These are phyloP conservation scores for Scedosporium aurantiacum DNA, from an alignment of 2,329 filamentous ascomycete genomes.

Conservation along the genomic window DNA sequence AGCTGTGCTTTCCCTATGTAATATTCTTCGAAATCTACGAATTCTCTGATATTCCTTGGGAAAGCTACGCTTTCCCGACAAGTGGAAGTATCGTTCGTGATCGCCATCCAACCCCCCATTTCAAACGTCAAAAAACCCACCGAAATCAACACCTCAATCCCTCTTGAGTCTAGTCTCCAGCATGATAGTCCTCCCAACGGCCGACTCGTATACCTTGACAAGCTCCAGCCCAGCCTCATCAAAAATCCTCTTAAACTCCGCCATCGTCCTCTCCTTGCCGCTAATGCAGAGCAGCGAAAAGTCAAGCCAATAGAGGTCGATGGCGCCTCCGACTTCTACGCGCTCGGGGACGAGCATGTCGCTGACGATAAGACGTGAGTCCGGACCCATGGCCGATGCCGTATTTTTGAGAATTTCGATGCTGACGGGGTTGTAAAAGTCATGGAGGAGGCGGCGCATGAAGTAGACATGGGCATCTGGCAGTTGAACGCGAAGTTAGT, in stretches of 20 bases:
- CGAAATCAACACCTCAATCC: neutral
- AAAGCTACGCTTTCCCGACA: no score
- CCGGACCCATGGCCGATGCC: conserved; percentile 19
- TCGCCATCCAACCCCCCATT: no score
- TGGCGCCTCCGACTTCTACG: conserved; percentile 15
- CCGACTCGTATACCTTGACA: conserved; percentile 20
- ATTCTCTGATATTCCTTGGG: no score
- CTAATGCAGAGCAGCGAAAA: conserved; percentile 19
- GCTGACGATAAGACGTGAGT: conserved; percentile 22
- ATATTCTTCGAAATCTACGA: no score
- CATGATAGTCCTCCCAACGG: conserved; percentile 20
- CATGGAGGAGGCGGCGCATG: conserved; percentile 21
- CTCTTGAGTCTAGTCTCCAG: conserved; percentile 18
- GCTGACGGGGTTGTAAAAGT: conserved; percentile 20
- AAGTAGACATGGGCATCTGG: conserved; percentile 22
- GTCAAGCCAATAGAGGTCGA: conserved; percentile 21
- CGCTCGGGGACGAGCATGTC: conserved; percentile 23
- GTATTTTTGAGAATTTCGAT: conserved; percentile 20
- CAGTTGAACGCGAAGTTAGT: conserved; percentile 10
- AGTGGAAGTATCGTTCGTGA: no score
- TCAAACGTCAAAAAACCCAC: no score
- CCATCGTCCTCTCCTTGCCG: conserved; percentile 21
- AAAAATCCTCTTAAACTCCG: conserved; percentile 19
- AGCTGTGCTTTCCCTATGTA: no score
- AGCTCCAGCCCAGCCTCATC: conserved; percentile 20